These are phyloP conservation scores for Cryphonectria japonica DNA, from an alignment of 2,329 filamentous ascomycete genomes.

Conservation along the genomic window DNA sequence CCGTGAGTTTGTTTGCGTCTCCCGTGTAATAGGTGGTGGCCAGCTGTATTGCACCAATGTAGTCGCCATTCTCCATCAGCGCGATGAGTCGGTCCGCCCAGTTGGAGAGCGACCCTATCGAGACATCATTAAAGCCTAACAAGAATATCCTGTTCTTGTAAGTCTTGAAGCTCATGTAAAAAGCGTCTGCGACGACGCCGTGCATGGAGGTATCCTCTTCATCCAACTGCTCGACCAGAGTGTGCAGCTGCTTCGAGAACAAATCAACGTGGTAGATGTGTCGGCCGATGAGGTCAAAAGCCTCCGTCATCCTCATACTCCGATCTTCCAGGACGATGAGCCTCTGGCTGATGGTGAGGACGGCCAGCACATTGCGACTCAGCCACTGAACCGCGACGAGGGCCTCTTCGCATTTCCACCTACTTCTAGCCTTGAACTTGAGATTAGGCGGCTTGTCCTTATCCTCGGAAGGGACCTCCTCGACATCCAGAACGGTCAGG, in stretches of 20 bases:
- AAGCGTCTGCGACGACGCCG: slow-evolving; percentile 94
- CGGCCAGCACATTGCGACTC: slow-evolving; percentile 86
- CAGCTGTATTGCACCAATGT: slow-evolving; percentile 85
- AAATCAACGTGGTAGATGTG: slow-evolving; percentile 91
- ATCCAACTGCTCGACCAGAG: slow-evolving; percentile 83
- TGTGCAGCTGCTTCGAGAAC: slow-evolving; percentile 85
- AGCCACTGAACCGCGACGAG: slow-evolving; percentile 98
- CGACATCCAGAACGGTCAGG: slow-evolving; percentile 88
- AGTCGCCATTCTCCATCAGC: slow-evolving; percentile 96
- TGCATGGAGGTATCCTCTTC: slow-evolving; percentile 90
- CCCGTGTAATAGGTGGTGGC: slow-evolving; percentile 93
- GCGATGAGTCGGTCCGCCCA: slow-evolving; percentile 95
- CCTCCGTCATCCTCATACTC: slow-evolving; percentile 88
- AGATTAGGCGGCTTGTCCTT: slow-evolving; percentile 79
- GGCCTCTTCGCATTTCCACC: slow-evolving; percentile 92
- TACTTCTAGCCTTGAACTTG: slow-evolving; percentile 78
- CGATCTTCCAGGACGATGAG: slow-evolving; percentile 91
- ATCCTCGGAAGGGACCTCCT: slow-evolving; percentile 69
- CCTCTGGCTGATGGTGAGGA: slow-evolving; percentile 92
- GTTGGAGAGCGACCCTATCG: slow-evolving; percentile 89
- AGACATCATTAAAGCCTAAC: slow-evolving; percentile 90
- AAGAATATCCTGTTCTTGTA: slow-evolving; percentile 95
- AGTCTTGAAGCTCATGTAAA: slow-evolving; percentile 95
- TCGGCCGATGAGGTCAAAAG: slow-evolving; percentile 88
- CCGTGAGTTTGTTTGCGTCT: slow-evolving; percentile 89